phyloP scores from a whole-genome alignment of 306 rosid genomes.

The Castanopsis chinensis region DNA sequence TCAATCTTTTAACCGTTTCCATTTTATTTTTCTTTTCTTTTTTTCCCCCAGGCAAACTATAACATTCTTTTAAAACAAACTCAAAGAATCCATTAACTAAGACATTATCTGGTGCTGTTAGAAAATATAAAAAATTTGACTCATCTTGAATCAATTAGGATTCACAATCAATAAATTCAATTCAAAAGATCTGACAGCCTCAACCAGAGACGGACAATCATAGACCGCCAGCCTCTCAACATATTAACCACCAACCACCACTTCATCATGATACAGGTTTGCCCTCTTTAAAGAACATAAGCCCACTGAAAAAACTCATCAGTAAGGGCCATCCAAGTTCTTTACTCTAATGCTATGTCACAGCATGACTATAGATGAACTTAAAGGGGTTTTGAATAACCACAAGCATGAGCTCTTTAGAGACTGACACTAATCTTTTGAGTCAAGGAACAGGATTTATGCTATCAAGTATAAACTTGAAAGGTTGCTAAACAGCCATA shows the following conservation, averaged over 20 bases:
- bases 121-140: background rate
- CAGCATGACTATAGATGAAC: background rate
- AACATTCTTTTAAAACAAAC: background rate
- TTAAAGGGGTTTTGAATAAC: background rate
- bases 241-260: background rate
- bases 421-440: background rate
- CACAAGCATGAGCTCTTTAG: background rate
- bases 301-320: background rate
- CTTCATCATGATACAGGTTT: background rate
- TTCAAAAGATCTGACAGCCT: background rate
- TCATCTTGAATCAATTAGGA: background rate
- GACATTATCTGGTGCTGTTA: background rate
- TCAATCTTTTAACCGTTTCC: background rate
- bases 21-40: background rate
- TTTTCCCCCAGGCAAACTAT: background rate
- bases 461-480: background rate
- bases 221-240: background rate
- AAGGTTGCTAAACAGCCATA: background rate
- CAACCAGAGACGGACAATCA: background rate
- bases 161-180: background rate
- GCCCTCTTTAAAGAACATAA: background rate
- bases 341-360: background rate
- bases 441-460: background rate
- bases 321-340: background rate
- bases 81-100: background rate